Evolutionary conservation across 2,329 filamentous ascomycete genomes (phyloP).

Genomic region (Pseudogymnoascus sp.): DNA sequence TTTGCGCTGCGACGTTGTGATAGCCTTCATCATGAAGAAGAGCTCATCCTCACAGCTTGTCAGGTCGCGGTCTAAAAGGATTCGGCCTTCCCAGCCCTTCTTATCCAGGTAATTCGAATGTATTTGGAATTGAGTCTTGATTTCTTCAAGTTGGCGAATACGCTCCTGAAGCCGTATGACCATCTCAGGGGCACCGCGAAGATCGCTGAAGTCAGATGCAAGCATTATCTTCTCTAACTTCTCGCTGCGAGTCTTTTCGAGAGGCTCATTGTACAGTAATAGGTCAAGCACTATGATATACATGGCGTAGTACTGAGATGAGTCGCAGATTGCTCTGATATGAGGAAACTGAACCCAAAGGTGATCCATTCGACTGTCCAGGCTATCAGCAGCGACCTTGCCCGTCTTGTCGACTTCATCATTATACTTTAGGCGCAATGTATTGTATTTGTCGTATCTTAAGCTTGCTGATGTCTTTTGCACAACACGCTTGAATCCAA

Average conservation of each 20-base stretch:
- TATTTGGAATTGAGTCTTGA: conserved; percentile 93
- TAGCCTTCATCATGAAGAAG: conserved; percentile 99
- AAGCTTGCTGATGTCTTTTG: conserved; percentile 93
- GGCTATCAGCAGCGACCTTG: conserved; percentile 44
- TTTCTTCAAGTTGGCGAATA: conserved; percentile 88
- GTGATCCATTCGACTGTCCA: conserved; percentile 83
- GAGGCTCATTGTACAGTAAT: conserved; percentile 87
- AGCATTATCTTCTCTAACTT: conserved; percentile 97
- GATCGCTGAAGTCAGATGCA: conserved; percentile 94
- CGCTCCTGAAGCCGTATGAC: conserved; percentile 85
- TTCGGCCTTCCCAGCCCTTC: conserved; percentile 82
- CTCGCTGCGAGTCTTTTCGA: conserved; percentile 95
- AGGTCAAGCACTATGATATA: conserved; percentile 97
- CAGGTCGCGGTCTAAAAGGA: conserved; percentile 83
- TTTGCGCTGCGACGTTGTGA: conserved; percentile 89
- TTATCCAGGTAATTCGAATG: conserved; percentile 81
- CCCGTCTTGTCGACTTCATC: conserved; percentile 74
- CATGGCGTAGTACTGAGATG: conserved; percentile 92
- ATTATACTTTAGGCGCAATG: conserved; percentile 90
- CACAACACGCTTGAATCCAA: conserved; percentile 95
- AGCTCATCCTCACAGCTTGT: conserved; percentile 89
- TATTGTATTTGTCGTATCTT: conserved; percentile 97
- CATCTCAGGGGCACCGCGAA: conserved; percentile 88
- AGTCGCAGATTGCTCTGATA: conserved; percentile 91
- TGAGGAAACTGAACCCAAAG: conserved; percentile 96